These are phyloP conservation scores for Fusarium liriodendri DNA, from an alignment of 2,329 filamentous ascomycete species.

Conservation along the genomic window DNA sequence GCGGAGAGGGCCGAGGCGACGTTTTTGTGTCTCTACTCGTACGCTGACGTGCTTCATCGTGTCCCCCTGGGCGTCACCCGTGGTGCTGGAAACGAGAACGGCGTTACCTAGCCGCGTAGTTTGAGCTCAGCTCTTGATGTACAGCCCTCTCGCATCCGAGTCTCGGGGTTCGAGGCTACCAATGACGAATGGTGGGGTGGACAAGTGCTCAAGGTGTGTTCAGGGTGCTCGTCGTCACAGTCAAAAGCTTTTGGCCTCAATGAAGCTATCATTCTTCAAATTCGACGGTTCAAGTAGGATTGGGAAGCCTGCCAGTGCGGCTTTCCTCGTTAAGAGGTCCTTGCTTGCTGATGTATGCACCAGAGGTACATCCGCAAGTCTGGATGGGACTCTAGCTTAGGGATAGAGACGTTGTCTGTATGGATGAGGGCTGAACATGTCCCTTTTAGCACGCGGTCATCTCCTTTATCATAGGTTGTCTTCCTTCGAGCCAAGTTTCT, in stretches of 20 bases:
- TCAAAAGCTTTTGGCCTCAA: too few species aligned
- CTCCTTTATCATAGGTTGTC: not conserved
- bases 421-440: too few species aligned
- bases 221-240: not conserved
- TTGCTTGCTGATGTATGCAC: not conserved
- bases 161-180: not conserved
- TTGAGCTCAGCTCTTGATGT: not conserved
- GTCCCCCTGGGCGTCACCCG: not conserved
- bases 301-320: too few species aligned
- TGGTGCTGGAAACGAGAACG: not conserved
- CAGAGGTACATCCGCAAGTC: not conserved
- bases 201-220: constrained; percentile 12
- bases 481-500: not conserved
- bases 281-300: too few species aligned
- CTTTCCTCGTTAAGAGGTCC: too few species aligned
- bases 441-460: not conserved
- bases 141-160: constrained; percentile 28
- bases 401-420: too few species aligned
- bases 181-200: constrained; percentile 5
- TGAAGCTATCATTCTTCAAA: too few species aligned
- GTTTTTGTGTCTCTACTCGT: not conserved
- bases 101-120: constrained; percentile 6
- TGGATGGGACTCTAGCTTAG: too few species aligned
- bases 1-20: not conserved
- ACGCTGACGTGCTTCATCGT: not conserved